Evolutionary conservation across 768 basidiomycete genomes (phyloP).

Genomic region (Scleroderma bovista): DNA sequence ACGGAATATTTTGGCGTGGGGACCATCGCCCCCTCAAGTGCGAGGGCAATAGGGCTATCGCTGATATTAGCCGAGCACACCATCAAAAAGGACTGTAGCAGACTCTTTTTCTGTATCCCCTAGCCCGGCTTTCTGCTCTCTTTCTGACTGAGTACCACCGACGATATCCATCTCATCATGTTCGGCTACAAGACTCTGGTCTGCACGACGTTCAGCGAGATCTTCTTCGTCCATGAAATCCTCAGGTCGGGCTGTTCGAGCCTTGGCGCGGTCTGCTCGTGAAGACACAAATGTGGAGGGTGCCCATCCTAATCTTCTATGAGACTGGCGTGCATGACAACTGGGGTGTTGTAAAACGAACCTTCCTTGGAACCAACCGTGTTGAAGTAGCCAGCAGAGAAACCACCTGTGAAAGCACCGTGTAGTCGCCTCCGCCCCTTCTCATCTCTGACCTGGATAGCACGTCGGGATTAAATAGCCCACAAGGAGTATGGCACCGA

Average conservation of each 20-base stretch:
- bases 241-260: conserved; percentile 59
- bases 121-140: conserved; percentile 23
- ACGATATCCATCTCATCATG: conserved; percentile 72
- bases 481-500: conserved; percentile 30
- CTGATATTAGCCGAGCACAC: conserved; percentile 1
- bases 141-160: conserved; percentile 50
- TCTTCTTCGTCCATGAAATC: conserved; percentile 99
- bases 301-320: conserved; percentile 69
- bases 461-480: conserved; percentile 14
- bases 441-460: conserved; percentile 78
- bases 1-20: conserved; percentile 74
- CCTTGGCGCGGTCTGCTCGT: conserved; percentile 63
- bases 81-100: not conserved
- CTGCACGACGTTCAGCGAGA: conserved; percentile 73
- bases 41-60: conserved; percentile 53
- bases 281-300: conserved; percentile 93
- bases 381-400: conserved; percentile 97
- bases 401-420: conserved; percentile 97
- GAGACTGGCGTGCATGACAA: not conserved
- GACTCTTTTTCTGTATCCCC: conserved; percentile 42
- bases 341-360: conserved; percentile 22
- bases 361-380: conserved; percentile 96
- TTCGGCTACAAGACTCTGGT: conserved; percentile 68
- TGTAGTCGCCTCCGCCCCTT: conserved; percentile 90
- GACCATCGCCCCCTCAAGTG: conserved; percentile 61